phyloP scores from a whole-genome alignment of 2,329 filamentous ascomycete species.

The Aspergillus fructus region DNA sequence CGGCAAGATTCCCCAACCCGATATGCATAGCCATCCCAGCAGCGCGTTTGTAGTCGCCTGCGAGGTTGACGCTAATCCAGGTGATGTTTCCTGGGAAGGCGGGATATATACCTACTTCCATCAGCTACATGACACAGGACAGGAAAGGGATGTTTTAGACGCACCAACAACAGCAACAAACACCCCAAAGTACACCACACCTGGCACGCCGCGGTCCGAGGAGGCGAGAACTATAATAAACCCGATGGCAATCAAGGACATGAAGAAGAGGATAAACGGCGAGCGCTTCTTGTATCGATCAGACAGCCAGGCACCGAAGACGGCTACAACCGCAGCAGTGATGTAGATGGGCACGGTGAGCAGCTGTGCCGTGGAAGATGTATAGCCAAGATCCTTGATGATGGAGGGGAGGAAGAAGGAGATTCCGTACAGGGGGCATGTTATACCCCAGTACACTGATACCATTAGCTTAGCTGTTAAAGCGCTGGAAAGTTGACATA shows the following conservation, averaged over 20 bases:
- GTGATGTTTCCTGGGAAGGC: slow-evolving; percentile 50
- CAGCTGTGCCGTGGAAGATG: slow-evolving; percentile 39
- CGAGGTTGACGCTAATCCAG: slow-evolving; percentile 61
- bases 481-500: slow-evolving; percentile 17
- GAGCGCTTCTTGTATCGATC: slow-evolving; percentile 54
- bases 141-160: not conserved
- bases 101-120: slow-evolving; percentile 43
- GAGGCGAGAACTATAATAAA: slow-evolving; percentile 53
- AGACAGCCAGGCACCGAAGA: slow-evolving; percentile 55
- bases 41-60: slow-evolving; percentile 56
- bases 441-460: slow-evolving; percentile 44
- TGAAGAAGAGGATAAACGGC: slow-evolving; percentile 57
- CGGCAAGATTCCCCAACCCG: slow-evolving; percentile 55
- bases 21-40: slow-evolving; percentile 67
- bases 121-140: not conserved
- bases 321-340: slow-evolving; percentile 37
- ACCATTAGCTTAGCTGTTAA: not conserved
- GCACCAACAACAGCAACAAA: slow-evolving; percentile 48
- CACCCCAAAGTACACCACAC: slow-evolving; percentile 49
- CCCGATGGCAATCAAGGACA: slow-evolving; percentile 56
- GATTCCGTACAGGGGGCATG: slow-evolving; percentile 43
- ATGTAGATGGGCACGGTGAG: slow-evolving; percentile 45
- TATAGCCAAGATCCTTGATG: slow-evolving; percentile 43
- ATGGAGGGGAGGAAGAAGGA: slow-evolving; percentile 43
- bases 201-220: slow-evolving; percentile 35